Base-by-base conservation (phyloP, 1,284 basidiomycete genomes). In the Cryptococcus floricola region DNA sequence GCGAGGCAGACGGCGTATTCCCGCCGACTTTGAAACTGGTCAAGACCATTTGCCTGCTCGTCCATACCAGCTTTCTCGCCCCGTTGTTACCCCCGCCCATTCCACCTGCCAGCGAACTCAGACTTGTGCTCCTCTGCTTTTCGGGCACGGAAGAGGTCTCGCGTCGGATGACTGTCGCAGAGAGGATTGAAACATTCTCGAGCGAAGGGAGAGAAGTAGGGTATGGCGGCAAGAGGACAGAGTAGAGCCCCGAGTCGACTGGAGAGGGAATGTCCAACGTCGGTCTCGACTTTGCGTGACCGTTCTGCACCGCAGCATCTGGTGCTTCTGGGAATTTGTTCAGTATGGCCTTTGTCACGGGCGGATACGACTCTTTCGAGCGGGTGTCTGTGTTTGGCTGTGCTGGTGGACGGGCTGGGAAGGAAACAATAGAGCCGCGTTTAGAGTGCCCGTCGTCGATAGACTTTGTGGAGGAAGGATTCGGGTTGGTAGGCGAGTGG, bases 141-240 rank as follows among this genome's bases (percentile, higher is more conserved):
- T 55, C 56, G 28, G 56, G 50, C 28, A 57, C 39, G 3, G 48
- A 38, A 4, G 39, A 19, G 27, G 47, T 8, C 6, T 42, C 47
- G 3, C 61, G 54, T 19, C 61, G 54, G 13, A 61, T 61, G 39
- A 67, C 63, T 5, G 58, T 65, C 25, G 67, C 60, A 3, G 60
- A 60, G 46, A 71, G 55, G 23, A 68, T 66, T 4, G 63, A 61
- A 42, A 68, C 70, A 13, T 65, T 63, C 44, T 68, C 64, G 18
- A 71, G 56, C 3, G 61, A 39, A 0, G 57, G 19, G 3, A 62
- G 5, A 10, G 56, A 50, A 13, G 68, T 59, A 1, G 70, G 70
- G 60, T 68, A 70, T 2, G 55, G 44, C 9, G 70, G 70, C 0
- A 71, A 53, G 37, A 70, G 62, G 19, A 67, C 52, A 8, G 59